Evolutionary conservation across 495 filamentous ascomycete species (phyloP), one percentile per base, ranked within the genome.

Genomic region (Gamarada debralockiae): DNA sequence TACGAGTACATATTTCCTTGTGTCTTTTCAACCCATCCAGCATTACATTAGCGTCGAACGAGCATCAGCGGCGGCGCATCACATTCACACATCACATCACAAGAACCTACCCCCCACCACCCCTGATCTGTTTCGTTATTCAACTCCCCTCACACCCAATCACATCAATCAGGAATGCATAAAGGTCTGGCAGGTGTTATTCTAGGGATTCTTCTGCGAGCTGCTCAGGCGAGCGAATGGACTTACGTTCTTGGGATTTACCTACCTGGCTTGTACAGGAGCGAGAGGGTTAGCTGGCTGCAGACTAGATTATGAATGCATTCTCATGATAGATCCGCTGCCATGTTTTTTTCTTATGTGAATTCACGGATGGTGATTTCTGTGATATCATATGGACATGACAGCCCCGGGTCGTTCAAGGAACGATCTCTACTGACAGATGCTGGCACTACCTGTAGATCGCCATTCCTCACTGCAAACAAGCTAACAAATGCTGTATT

Each of bases 121-220:
- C 13, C 7, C 40, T 17, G 9, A 7, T 21, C 3, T 23, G 8
- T 29, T 29, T 29, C 27, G 10, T 29, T 29, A 29, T 29, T 10
- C 27, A 29, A 29, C 27, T 29, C 27, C 27, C 27, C 27, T 29
- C 27, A 29, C 4, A 29, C 10, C 27, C 4, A 4, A 22, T 43
- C 40, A 43, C 40, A 20, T 21, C 40, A 5, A 15, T 22, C 20
- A 7, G 20, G 15, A 23, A 20, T 43, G 40, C 40, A 43, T 43
- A 43, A n/a, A 18, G 29, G 33, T 41, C 31, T 39, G 34, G 53
- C 24, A 55, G 34, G 40, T 43, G 40, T 23, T 43, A 12, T 39
- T 18, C 9, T 17, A 8, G 40, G 20, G 27, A 29, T 29, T 10
- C 10, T 29, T 21, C 40, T 23, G 13, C 13, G 22, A 21, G 21